Percentiles rank a stretch among this genome's conserved stretches.
Evolutionary conservation across 331 rosid species (phyloP).

Genomic region (Erythrophleum ivorense): DNA sequence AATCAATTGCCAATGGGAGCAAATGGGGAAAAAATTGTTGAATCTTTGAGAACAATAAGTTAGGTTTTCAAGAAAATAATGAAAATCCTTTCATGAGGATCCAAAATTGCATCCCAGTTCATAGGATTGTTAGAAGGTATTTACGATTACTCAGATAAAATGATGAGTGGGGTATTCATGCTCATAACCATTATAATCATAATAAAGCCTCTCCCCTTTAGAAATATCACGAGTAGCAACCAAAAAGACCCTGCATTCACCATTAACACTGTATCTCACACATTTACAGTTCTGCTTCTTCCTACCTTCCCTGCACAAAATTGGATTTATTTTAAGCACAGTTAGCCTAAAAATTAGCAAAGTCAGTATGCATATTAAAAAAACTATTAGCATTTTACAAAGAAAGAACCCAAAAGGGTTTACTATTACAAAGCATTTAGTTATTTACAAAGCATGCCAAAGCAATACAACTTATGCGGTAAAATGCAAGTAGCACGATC

Average conservation of each 20-base stretch:
- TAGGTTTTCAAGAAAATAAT: constrained; percentile 36
- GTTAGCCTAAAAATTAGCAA: constrained; percentile 2
- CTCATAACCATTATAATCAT: constrained; percentile 73
- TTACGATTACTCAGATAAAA: constrained; percentile 54
- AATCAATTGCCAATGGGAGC: constrained; percentile 35
- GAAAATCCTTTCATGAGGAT: constrained; percentile 36
- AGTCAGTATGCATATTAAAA: neutral
- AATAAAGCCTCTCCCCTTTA: constrained; percentile 70
- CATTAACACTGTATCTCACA: constrained; percentile 68
- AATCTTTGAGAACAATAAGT: constrained; percentile 33
- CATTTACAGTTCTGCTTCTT: constrained; percentile 77
- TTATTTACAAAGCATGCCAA: constrained; percentile 3
- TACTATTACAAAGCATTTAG: neutral
- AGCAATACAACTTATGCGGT: constrained; percentile 4
- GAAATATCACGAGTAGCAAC: constrained; percentile 71
- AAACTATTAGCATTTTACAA: neutral
- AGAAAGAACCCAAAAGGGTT: neutral
- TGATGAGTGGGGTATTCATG: constrained; percentile 69
- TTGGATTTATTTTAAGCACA: constrained; percentile 39
- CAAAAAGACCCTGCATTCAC: constrained; percentile 67
- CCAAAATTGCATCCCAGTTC: constrained; percentile 43
- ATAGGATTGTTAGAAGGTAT: constrained; percentile 34
- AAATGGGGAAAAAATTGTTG: constrained; percentile 38
- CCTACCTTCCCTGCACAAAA: constrained; percentile 65
- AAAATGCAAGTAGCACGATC: neutral